Percentiles rank a stretch among this genome's conserved stretches.
Evolutionary conservation across 305 asterid species (phyloP).

Genomic region (Withania somnifera): DNA sequence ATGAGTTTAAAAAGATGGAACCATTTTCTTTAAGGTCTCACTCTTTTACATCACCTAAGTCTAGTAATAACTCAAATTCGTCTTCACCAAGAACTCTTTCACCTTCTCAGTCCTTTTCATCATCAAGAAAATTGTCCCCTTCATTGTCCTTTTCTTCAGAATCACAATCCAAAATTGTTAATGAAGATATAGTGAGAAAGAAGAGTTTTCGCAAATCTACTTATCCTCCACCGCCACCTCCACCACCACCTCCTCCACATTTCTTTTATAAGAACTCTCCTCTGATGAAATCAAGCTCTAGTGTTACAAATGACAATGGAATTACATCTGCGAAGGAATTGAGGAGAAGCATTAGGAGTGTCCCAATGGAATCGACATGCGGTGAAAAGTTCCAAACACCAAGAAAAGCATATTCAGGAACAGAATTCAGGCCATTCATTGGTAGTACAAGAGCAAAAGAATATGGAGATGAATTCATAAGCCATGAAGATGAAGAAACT

Average conservation of each 20-base stretch:
- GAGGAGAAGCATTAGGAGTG: constrained; percentile 37
- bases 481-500: neutral
- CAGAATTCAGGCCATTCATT: constrained; percentile 11
- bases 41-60: constrained; percentile 11
- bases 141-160: constrained; percentile 25
- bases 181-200: constrained; percentile 34
- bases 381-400: constrained; percentile 2
- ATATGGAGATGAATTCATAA: neutral
- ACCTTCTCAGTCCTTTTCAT: constrained; percentile 12
- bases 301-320: neutral
- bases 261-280: constrained; percentile 15
- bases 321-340: constrained; percentile 21
- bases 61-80: constrained; percentile 8
- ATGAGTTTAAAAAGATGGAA: constrained; percentile 11
- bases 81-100: constrained; percentile 23
- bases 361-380: constrained; percentile 27
- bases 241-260: constrained; percentile 43
- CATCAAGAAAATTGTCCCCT: constrained; percentile 20
- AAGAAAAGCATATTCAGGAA: constrained; percentile 15
- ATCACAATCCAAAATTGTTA: constrained; percentile 24
- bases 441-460: constrained; percentile 2
- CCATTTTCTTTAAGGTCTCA: constrained; percentile 25
- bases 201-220: constrained; percentile 13
- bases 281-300: constrained; percentile 30
- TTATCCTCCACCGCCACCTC: constrained; percentile 29